Evolutionary conservation across 1,284 basidiomycete genomes (phyloP), one percentile per base, ranked within the genome.

Genomic region (Cutaneotrichosporon arboriforme): DNA sequence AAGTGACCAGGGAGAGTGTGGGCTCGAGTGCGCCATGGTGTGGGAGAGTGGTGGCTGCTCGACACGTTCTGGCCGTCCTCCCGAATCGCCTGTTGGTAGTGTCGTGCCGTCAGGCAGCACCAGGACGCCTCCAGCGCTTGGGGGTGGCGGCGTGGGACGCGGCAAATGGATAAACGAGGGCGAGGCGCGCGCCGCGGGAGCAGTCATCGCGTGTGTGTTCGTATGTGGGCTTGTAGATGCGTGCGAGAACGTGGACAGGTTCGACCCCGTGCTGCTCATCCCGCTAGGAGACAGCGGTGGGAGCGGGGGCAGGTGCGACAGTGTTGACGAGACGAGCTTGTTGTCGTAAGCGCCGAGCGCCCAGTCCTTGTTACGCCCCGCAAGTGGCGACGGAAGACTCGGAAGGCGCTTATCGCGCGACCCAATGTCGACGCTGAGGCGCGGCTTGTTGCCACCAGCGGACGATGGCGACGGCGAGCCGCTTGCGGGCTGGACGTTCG

Each of bases 1-100:
- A 39, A 83, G 78, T 51, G 83, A 81, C 90, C 90, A 93, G 10
- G 88, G 85, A 15, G 62, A 65, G 51, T 55, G 68, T 1, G 74
- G 69, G 49, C 61, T 62, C 31, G 68, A 65, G 62, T 73, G 65
- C 35, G 66, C 62, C 50, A 70, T 52, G 4, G 67, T 59, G 42
- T 66, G 61, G 18, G 52, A 50, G 14, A 62, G 41, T 21, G 55
- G 60, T 41, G 44, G 43, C 15, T 15, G 21, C n/a, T 31, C n/a
- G 4, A 23, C 33, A 8, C 42, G 41, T 9, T 52, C 53, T 3
- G 50, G 53, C n/a, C 40, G 39, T 8, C 48, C 44, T 14, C 54
- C 40, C 2, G 37, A 18, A 17, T 46, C 44, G 22, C 48, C 46
- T 8, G 58, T 56, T 4, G 64, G 40, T 9, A 72, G 51, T 9